These are phyloP conservation scores for Sporothrix brunneoviolacea DNA, from an alignment of 2,329 filamentous ascomycete species.

Conservation along the genomic window DNA sequence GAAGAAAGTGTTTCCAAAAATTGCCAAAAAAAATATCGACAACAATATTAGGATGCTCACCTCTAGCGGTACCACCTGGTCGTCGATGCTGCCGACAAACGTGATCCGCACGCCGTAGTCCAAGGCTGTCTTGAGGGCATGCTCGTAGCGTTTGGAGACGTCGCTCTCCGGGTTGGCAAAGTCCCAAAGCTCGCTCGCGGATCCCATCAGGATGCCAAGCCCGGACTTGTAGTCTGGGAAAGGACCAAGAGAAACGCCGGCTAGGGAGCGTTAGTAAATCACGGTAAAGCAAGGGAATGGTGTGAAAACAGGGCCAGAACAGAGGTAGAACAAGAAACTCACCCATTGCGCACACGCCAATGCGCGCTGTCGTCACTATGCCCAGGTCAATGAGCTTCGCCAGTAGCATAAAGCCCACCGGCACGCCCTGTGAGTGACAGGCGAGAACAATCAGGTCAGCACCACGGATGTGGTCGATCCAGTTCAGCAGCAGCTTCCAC, in stretches of 20 bases:
- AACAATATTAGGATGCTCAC: conserved; percentile 34
- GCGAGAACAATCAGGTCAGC: conserved; percentile 90
- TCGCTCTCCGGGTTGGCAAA: conserved; percentile 77
- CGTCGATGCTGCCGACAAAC: conserved; percentile 91
- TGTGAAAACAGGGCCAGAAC: neutral
- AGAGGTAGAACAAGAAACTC: conserved; percentile 23
- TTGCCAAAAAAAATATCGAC: neutral
- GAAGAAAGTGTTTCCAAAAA: conserved; percentile 9
- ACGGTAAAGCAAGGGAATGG: conserved; percentile 1
- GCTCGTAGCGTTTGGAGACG: conserved; percentile 75
- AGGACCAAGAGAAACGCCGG: conserved; percentile 87
- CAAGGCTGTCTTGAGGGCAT: conserved; percentile 66
- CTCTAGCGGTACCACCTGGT: conserved; percentile 91
- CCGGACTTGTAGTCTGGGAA: conserved; percentile 88
- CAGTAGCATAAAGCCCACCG: conserved; percentile 84
- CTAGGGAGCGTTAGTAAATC: conserved; percentile 31
- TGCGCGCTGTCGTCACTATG: conserved; percentile 66
- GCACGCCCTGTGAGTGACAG: conserved; percentile 92
- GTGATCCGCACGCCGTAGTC: conserved; percentile 75
- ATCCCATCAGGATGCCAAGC: conserved; percentile 78
- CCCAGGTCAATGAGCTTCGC: conserved; percentile 89
- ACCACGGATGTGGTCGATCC: conserved; percentile 80
- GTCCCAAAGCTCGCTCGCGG: conserved; percentile 90
- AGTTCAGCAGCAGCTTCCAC: conserved; percentile 91
- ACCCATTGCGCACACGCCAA: conserved; percentile 79